Percentiles rank a stretch among this genome's conserved stretches.
Conservation (phyloP, 805 yeast species). For the Kodamaea jinghongensis region DNA sequence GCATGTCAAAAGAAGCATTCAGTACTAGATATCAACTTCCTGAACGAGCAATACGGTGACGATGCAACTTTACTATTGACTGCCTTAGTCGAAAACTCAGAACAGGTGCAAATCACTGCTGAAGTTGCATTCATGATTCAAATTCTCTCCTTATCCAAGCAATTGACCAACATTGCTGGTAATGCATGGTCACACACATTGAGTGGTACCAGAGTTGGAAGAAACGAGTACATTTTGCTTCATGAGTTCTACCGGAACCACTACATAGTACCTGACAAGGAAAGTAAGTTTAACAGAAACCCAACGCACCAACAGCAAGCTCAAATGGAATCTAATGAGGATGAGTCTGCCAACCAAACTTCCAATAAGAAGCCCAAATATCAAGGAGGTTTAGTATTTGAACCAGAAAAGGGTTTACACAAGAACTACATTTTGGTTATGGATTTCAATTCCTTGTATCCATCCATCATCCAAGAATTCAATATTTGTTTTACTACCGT, state of each 20-base stretch:
- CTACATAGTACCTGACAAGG: constrained; percentile 86
- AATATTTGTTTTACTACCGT: constrained; percentile 97
- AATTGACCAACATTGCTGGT: constrained; percentile 90
- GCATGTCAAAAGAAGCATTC: constrained; percentile 64
- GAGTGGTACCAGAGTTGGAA: constrained; percentile 92
- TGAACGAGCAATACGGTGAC: constrained; percentile 60
- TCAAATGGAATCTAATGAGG: constrained; percentile 30
- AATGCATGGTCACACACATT: constrained; percentile 96
- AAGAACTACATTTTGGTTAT: constrained; percentile 85
- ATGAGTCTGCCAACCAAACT: constrained; percentile 46
- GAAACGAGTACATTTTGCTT: constrained; percentile 88
- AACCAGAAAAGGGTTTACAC: constrained; percentile 93
- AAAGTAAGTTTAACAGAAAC: constrained; percentile 41
- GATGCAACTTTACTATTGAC: constrained; percentile 66
- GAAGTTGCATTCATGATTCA: constrained; percentile 81
- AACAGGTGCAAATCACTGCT: constrained; percentile 67
- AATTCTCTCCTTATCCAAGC: constrained; percentile 83
- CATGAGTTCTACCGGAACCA: constrained; percentile 85
- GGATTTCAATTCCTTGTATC: constrained; percentile 98
- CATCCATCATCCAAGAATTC: constrained; percentile 94
- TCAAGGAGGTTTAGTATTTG: constrained; percentile 94
- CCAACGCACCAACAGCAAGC: constrained; percentile 35
- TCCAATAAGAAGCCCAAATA: constrained; percentile 68
- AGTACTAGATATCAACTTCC: constrained; percentile 71
- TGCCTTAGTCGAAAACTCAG: constrained; percentile 67